These are phyloP conservation scores for Funneliformis mosseae DNA, from an alignment of 192 early-diverging fungal genomes.

Conservation along the genomic window DNA sequence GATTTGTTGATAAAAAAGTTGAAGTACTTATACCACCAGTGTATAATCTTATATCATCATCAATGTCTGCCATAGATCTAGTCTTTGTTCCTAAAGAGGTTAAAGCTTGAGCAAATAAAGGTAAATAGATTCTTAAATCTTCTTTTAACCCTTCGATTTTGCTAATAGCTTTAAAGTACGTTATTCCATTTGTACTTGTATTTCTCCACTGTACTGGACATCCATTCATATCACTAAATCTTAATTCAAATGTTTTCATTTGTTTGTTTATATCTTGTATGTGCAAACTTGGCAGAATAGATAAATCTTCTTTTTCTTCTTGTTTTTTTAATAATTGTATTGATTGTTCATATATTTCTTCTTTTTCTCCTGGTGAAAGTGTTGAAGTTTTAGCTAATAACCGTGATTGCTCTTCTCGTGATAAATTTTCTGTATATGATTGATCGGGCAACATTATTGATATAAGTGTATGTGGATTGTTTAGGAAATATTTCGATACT, in stretches of 20 bases:
- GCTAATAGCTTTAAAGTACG: constrained; percentile 81
- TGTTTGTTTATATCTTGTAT: constrained; percentile 73
- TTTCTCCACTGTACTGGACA: constrained; percentile 75
- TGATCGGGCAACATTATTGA: constrained; percentile 84
- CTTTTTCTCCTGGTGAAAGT: constrained; percentile 65
- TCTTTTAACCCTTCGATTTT: constrained; percentile 62
- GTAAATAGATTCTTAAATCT: constrained; percentile 71
- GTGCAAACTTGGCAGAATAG: constrained; percentile 81
- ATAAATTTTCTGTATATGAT: constrained; percentile 61
- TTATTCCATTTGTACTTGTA: constrained; percentile 88
- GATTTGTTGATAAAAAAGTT: constrained; percentile 65
- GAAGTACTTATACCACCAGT: constrained; percentile 85
- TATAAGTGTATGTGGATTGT: constrained; percentile 76
- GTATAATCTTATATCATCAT: constrained; percentile 80
- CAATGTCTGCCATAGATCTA: constrained; percentile 78
- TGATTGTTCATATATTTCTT: constrained; percentile 68
- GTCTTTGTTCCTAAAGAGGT: constrained; percentile 65
- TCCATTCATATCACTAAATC: constrained; percentile 49
- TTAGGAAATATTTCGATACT: constrained; percentile 77
- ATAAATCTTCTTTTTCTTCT: constrained; percentile 74
- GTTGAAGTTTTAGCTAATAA: constrained; percentile 62
- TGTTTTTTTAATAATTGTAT: constrained; percentile 68
- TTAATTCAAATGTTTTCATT: constrained; percentile 60
- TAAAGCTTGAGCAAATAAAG: constrained; percentile 72
- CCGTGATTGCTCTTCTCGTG: constrained; percentile 64